These are phyloP conservation scores for Barnettozyma sucrosica DNA, from an alignment of 805 yeast genomes.

Conservation along the genomic window DNA sequence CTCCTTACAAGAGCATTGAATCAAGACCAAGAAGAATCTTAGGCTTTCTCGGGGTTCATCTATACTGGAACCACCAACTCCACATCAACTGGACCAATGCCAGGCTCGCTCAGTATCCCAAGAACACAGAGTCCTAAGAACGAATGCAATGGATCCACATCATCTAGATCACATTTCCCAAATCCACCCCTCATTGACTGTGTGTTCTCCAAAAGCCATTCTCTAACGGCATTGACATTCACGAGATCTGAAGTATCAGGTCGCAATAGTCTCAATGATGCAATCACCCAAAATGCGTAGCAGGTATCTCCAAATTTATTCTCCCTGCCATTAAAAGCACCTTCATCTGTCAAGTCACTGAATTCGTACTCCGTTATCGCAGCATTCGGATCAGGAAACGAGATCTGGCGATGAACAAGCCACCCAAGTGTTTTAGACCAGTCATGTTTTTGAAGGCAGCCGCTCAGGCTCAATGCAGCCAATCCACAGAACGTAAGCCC, in stretches of 20 bases:
- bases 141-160: conserved; percentile 68
- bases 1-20: no score
- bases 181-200: conserved; percentile 80
- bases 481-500: conserved; percentile 86
- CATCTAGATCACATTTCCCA: conserved; percentile 54
- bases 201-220: conserved; percentile 47
- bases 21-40: no score
- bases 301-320: conserved; percentile 84
- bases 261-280: conserved; percentile 35
- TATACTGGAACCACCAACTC: not conserved
- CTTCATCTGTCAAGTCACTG: conserved; percentile 47
- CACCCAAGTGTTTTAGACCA: conserved; percentile 45
- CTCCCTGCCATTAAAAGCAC: conserved; percentile 84
- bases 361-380: conserved; percentile 26
- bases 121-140: conserved; percentile 55
- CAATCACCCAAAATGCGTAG: conserved; percentile 80
- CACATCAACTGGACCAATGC: not conserved
- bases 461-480: conserved; percentile 46
- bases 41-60: not conserved
- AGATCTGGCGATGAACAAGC: conserved; percentile 61
- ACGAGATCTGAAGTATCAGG: conserved; percentile 30
- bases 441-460: conserved; percentile 18
- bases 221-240: conserved; percentile 30
- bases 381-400: conserved; percentile 28
- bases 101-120: conserved; percentile 11